Conservation (phyloP, 371 early-diverging fungal species). For the Apophysomyces trapeziformis region DNA sequence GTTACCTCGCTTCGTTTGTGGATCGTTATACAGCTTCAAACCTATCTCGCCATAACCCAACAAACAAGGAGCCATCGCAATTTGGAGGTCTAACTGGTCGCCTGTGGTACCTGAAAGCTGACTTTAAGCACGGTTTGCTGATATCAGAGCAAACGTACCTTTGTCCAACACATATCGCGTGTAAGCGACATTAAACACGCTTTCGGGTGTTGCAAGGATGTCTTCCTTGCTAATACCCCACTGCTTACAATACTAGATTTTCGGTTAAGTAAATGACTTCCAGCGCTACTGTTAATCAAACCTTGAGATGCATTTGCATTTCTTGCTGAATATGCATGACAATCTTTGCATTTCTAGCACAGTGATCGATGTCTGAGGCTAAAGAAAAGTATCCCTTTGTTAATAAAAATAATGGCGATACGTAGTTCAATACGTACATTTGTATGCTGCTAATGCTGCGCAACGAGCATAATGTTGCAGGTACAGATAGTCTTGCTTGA, state of each 20-base stretch:
- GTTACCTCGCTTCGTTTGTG: constrained; percentile 60
- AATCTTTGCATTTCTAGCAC: constrained; percentile 56
- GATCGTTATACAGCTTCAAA: constrained; percentile 63
- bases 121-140: not conserved
- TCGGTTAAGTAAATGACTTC: not conserved
- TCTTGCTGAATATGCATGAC: constrained; percentile 70
- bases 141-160: constrained; percentile 34
- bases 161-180: constrained; percentile 83
- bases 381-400: constrained; percentile 2
- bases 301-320: constrained; percentile 68
- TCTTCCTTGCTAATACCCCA: constrained; percentile 76
- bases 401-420: no score
- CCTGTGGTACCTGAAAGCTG: constrained; percentile 56
- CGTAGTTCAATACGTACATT: constrained; percentile 49
- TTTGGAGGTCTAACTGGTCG: constrained; percentile 75
- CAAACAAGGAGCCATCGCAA: constrained; percentile 82
- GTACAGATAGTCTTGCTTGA: constrained; percentile 85
- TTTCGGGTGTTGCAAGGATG: constrained; percentile 69
- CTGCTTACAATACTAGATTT: constrained; percentile 61
- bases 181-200: constrained; percentile 78
- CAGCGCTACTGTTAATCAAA: constrained; percentile 24
- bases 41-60: constrained; percentile 87
- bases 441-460: constrained; percentile 78
- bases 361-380: constrained; percentile 41
- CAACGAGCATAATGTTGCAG: constrained; percentile 80